phyloP scores from a whole-genome alignment of 768 basidiomycete species.

The Pisolithus marmoratus region DNA sequence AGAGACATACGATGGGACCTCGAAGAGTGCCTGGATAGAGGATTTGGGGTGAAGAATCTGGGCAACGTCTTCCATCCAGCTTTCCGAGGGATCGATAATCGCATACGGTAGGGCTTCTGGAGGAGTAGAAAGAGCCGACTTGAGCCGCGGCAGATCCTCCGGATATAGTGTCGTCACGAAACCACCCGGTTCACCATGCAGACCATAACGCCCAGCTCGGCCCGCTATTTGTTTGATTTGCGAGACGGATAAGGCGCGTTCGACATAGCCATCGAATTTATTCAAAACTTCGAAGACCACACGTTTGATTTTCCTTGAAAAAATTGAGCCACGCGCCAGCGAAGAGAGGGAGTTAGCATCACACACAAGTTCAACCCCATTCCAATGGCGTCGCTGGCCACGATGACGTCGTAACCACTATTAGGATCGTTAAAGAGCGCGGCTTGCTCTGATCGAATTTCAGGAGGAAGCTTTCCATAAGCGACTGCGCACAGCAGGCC shows the following conservation, averaged over 20 bases:
- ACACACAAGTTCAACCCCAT: slow-evolving; percentile 96
- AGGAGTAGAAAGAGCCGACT: slow-evolving; percentile 46
- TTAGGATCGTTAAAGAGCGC: slow-evolving; percentile 81
- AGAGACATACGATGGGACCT: slow-evolving; percentile 47
- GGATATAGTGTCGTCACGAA: slow-evolving; percentile 66
- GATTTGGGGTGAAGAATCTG: slow-evolving; percentile 40
- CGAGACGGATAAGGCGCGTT: slow-evolving; percentile 53
- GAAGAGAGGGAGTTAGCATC: not conserved
- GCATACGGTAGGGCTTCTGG: slow-evolving; percentile 49
- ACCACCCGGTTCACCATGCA: slow-evolving; percentile 55
- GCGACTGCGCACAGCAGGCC: slow-evolving; percentile 84
- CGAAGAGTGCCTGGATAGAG: slow-evolving; percentile 37
- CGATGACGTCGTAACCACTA: slow-evolving; percentile 82
- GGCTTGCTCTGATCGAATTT: slow-evolving; percentile 89
- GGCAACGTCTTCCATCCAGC: slow-evolving; percentile 23
- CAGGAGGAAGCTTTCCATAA: slow-evolving; percentile 89
- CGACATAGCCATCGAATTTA: slow-evolving; percentile 56
- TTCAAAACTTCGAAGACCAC: slow-evolving; percentile 67
- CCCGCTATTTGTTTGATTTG: slow-evolving; percentile 94
- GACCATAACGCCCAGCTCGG: slow-evolving; percentile 84
- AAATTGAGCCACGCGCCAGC: not conserved
- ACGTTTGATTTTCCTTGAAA: slow-evolving; percentile 79
- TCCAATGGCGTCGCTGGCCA: slow-evolving; percentile 93
- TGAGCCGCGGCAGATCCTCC: slow-evolving; percentile 57
- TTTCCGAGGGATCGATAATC: slow-evolving; percentile 32